Base-by-base conservation (phyloP, 1,139 yeast species). In the Taphrina pruni region DNA sequence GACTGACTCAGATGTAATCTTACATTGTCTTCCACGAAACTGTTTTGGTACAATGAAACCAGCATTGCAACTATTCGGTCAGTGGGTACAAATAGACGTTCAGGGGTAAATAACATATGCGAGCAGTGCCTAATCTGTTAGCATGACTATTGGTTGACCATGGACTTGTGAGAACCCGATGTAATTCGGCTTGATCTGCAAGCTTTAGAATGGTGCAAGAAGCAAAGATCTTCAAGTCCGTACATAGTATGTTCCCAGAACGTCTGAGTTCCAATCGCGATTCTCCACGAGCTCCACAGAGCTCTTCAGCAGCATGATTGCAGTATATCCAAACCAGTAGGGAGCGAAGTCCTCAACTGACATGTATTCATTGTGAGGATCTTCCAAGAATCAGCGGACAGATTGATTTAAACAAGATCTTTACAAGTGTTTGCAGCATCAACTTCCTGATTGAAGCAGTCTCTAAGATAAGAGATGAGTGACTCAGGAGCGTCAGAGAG, bases 41-140 rank as follows among this genome's bases (percentile, higher is more conserved):
- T 96, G 96, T 1, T 96, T 95, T 78, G 92, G 91, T 1, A 94
- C 98, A 67, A 94, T 80, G 73, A 94, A 90, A 43, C 88, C 89
- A 1, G 91, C 96, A 0, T 96, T 90, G 75, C 97, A 92, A n/a
- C 62, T 58, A 36, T 12, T 12, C 12, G 6, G n/a, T 50, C 1
- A 50, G 54, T 35, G 20, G 6, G 9, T 46, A 12, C 8, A 9
- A 21, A 14, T 35, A n/a, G 35, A 2, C n/a, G 2, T 36, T 1
- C 2, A 36, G 45, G 60, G n/a, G 46, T 41, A 8, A 5, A 1
- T 4, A 21, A 58, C 62, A 94, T 88, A 77, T 93, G 98, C 0
- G 96, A 86, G 62, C 96, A 88, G 62, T 98, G 81, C 1, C 62
- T 56, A 35, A n/a, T 41, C 12, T 14, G 35, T 38, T 14, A 50